Base-by-base conservation (phyloP, 306 rosid species). In the Fragaria vesca region DNA sequence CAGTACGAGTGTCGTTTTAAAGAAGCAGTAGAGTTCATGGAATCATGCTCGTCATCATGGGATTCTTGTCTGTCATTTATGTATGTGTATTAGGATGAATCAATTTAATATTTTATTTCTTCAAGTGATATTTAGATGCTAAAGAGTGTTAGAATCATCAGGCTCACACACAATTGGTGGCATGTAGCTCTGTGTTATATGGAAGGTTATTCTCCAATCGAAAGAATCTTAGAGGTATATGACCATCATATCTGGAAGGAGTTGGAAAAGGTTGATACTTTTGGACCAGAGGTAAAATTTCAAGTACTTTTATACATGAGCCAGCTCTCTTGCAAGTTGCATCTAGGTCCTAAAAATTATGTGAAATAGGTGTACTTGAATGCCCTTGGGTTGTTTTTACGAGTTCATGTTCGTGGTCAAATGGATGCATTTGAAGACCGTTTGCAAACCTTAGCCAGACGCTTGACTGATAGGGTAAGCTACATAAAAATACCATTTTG, bases 91-190 rank as follows among this genome's bases (percentile, higher is more conserved):
- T 70, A 47, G 73, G 30, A 34, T 77, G 21, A 71, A 30, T 54
- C 45, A 55, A 77, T 36, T 46, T 73, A 42, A 48, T 24, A 51
- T 26, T 32, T 73, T 34, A n/a, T 58, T 34, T 55, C 24, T 65
- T 75, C 76, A 50, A 69, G 71, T 79, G 55, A 28, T 46, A n/a
- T 72, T 72, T 66, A 43, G 47, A 72, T 70, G 42, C 77, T 55
- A 55, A 78, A n/a, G 71, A 45, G 68, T 69, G 36, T 51, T 60
- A 1, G 4, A 30, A 50, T 83, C 55, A 79, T 84, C 93, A 95
- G 97, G 96, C 52, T 95, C 78, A 88, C 98, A n/a, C 98, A 92
- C 85, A 95, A 95, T 81, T 92, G 98, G 97, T 95, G 98, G 97
- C 98, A 95, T 86, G 97, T 89, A 34, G 93, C 97, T 55, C 92